Base-by-base conservation (phyloP, 2,329 filamentous ascomycete genomes). In the Thielaviopsis populi region DNA sequence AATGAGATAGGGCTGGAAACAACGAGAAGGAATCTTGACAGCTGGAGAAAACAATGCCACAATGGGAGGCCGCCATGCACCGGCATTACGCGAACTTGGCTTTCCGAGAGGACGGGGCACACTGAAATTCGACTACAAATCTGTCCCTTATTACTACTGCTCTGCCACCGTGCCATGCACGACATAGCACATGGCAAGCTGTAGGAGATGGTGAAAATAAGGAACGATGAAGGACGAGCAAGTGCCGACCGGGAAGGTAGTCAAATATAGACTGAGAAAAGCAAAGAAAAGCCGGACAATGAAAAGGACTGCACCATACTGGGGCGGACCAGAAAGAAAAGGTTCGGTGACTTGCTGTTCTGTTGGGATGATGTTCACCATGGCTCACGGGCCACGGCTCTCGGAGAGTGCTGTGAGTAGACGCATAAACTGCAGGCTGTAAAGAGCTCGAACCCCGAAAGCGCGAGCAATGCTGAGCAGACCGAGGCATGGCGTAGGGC, bases 71-170 rank as follows among this genome's bases (percentile, higher is more conserved):
- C 53, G 53, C 53, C 53, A 56, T 37, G 53, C 53, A 33, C 17
- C 17, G 27, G 53, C 27, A 56, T 56, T 37, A 56, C 53, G 53
- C 53, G 27, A 56, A 56, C 53, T 56, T 56, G n/a, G 30, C 53
- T 56, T 56, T 56, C 17, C 13, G 17, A 37, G 27, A 19, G 53
- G 27, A 56, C 24, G n/a, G 24, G 42, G 42, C 42, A 46, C 42
- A 6, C 10, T 46, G 42, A 4, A 19, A 46, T 46, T 46, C 42
- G 42, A 46, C 42, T 46, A 46, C 42, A 46, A 37, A 37, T 8
- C 10, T 37, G 33, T 46, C 15, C 42, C 42, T 46, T n/a, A 46
- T 10, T 17, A 46, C 42, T n/a, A n/a, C n/a, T n/a, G n/a, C n/a
- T n/a, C n/a, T n/a, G 42, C 53, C 53, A 37, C 15, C 22, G 10